Evolutionary conservation across 2,329 filamentous ascomycete genomes (phyloP).

Genomic region (Xylariaceae sp.): DNA sequence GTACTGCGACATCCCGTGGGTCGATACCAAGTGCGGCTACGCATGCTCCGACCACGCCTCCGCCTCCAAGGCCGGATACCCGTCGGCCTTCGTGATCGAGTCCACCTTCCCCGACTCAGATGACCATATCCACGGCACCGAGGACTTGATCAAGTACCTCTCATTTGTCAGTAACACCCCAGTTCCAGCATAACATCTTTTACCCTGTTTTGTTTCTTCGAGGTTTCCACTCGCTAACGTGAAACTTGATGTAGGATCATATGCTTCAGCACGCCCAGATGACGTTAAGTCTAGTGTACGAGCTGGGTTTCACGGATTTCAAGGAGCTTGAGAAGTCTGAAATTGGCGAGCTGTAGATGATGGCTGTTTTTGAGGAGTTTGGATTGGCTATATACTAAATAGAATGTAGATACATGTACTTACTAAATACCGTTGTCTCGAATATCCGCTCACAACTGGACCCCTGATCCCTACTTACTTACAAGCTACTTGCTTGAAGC

Average conservation of each 20-base stretch:
- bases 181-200: too few species aligned
- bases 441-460: too few species aligned
- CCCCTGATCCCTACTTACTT: too few species aligned
- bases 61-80: constrained; percentile 68
- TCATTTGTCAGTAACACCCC: constrained; percentile 48
- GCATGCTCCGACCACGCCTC: constrained; percentile 73
- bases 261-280: constrained; percentile 88
- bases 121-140: constrained; percentile 63
- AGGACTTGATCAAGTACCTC: constrained; percentile 65
- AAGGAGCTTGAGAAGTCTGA: constrained; percentile 35
- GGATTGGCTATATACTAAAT: too few species aligned
- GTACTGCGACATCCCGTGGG: constrained; percentile 85
- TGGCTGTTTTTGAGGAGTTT: too few species aligned
- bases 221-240: constrained; percentile 2
- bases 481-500: too few species aligned
- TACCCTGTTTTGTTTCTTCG: neutral
- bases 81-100: constrained; percentile 72
- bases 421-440: too few species aligned
- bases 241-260: constrained; percentile 51
- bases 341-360: constrained; percentile 34
- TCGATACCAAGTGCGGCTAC: constrained; percentile 85
- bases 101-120: constrained; percentile 62
- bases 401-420: too few species aligned
- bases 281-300: constrained; percentile 77
- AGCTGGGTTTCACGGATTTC: constrained; percentile 74